Conservation (phyloP, 805 yeast species). For the Cyberlindnera veronae region DNA sequence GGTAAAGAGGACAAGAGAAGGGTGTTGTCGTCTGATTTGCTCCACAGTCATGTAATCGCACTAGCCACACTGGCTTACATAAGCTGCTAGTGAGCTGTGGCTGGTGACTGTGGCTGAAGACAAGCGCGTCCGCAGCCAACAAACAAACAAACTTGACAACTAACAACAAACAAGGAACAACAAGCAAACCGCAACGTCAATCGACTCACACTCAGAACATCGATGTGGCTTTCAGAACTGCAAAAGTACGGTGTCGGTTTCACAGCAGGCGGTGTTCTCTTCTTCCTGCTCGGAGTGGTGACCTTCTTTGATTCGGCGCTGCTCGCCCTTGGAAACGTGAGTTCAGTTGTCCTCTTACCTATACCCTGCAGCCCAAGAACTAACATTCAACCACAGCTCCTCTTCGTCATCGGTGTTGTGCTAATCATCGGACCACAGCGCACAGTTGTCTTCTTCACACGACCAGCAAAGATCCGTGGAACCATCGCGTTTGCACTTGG, state of each 20-base stretch:
- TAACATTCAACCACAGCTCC: constrained; percentile 11
- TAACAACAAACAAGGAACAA: too few relatives aligned
- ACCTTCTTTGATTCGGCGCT: constrained; percentile 87
- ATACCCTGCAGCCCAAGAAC: not conserved
- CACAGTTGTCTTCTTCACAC: constrained; percentile 75
- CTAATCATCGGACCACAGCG: constrained; percentile 86
- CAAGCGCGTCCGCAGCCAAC: not conserved
- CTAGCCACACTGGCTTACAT: too few relatives aligned
- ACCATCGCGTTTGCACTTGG: constrained; percentile 77
- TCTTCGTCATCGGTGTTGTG: constrained; percentile 60
- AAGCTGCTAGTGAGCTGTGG: too few relatives aligned
- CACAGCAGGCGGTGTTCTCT: constrained; percentile 69
- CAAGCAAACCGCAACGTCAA: not conserved
- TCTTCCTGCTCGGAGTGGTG: constrained; percentile 77
- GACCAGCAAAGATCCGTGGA: constrained; percentile 86
- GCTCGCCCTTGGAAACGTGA: constrained; percentile 81
- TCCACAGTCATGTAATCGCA: too few relatives aligned
- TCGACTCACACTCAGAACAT: not conserved
- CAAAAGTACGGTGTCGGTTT: constrained; percentile 81
- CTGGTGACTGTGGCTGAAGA: constrained; percentile 1
- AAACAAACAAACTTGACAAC: not conserved
- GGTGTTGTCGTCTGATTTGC: too few relatives aligned
- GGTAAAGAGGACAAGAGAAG: too few relatives aligned
- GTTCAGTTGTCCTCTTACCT: constrained; percentile 36
- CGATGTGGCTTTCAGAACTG: constrained; percentile 19